Evolutionary conservation across 2,329 filamentous ascomycete species (phyloP).

Genomic region (Colletotrichum incanum): DNA sequence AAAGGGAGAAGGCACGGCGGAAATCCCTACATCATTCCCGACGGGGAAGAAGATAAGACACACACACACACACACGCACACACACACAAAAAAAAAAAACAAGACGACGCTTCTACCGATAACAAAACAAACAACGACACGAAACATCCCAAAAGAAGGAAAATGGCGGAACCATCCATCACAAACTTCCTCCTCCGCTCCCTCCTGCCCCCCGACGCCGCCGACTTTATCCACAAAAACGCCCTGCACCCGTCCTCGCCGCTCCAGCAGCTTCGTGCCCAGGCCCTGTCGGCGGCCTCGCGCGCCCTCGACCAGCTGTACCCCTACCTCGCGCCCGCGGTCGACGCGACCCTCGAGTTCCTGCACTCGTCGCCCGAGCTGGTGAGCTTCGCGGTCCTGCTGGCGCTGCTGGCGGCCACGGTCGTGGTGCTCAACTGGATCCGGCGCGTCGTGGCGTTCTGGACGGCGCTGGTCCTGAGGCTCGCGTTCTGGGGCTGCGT

Average conservation of each 20-base stretch:
- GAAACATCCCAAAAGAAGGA: background rate
- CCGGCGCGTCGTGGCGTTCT: conserved; percentile 81
- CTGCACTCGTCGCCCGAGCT: conserved; percentile 59
- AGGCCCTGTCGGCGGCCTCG: conserved; percentile 51
- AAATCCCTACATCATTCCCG: background rate
- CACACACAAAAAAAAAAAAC: too few relatives aligned
- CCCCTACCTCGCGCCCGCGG: conserved; percentile 60
- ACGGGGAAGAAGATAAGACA: background rate
- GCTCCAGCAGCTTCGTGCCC: conserved; percentile 58
- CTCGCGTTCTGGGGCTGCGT: conserved; percentile 77
- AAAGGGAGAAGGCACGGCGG: background rate
- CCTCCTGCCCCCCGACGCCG: conserved; percentile 62
- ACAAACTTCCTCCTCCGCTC: conserved; percentile 54
- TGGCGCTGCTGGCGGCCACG: conserved; percentile 71
- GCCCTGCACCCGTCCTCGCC: conserved; percentile 63
- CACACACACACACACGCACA: too few relatives aligned
- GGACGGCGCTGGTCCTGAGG: conserved; percentile 77
- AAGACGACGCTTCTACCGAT: background rate
- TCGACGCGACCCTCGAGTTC: conserved; percentile 56
- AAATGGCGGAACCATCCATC: conserved; percentile 53
- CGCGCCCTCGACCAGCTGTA: conserved; percentile 51
- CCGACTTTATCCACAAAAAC: conserved; percentile 62
- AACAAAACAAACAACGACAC: background rate
- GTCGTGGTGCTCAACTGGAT: conserved; percentile 81
- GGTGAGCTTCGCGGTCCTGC: conserved; percentile 62